Conservation (phyloP, 2,329 filamentous ascomycete genomes). For the Coniochaeta sp. region DNA sequence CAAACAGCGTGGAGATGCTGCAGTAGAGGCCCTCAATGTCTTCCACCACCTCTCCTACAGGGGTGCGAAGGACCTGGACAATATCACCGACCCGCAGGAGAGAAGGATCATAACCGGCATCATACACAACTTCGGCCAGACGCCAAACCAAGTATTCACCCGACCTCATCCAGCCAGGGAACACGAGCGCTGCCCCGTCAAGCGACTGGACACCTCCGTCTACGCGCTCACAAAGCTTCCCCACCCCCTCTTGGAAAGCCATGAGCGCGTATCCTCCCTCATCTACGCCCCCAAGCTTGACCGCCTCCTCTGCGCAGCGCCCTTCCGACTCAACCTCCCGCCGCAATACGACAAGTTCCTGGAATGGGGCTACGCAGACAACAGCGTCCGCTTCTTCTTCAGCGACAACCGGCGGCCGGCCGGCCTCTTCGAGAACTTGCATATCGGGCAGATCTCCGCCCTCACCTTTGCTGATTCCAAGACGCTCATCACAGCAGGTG, state of each 20-base stretch:
- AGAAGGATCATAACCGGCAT: conserved; percentile 85
- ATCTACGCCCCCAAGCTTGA: conserved; percentile 74
- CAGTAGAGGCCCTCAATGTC: conserved; percentile 85
- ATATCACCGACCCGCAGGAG: conserved; percentile 82
- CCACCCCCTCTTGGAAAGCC: conserved; percentile 66
- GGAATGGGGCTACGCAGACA: conserved; percentile 94
- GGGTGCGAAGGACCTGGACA: conserved; percentile 86
- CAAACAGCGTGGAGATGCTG: conserved; percentile 90
- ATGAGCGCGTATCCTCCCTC: conserved; percentile 74
- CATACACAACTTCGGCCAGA: conserved; percentile 98
- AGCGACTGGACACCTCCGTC: conserved; percentile 70
- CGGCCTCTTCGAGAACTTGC: conserved; percentile 87
- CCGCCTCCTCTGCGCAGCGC: conserved; percentile 72
- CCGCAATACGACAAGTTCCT: conserved; percentile 84
- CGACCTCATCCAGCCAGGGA: conserved; percentile 74
- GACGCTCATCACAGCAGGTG: conserved; percentile 84
- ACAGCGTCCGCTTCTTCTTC: conserved; percentile 84
- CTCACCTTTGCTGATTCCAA: conserved; percentile 82
- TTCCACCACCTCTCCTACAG: conserved; percentile 96
- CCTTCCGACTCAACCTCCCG: conserved; percentile 80
- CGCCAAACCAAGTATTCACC: conserved; percentile 87
- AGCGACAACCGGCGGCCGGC: conserved; percentile 63
- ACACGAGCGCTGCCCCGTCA: conserved; percentile 53
- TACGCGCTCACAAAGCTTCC: conserved; percentile 72
- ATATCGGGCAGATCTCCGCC: conserved; percentile 81